Evolutionary conservation across 2,329 filamentous ascomycete genomes (phyloP), one percentile per base, ranked within the genome.

Genomic region (Bipolaris gigantea): DNA sequence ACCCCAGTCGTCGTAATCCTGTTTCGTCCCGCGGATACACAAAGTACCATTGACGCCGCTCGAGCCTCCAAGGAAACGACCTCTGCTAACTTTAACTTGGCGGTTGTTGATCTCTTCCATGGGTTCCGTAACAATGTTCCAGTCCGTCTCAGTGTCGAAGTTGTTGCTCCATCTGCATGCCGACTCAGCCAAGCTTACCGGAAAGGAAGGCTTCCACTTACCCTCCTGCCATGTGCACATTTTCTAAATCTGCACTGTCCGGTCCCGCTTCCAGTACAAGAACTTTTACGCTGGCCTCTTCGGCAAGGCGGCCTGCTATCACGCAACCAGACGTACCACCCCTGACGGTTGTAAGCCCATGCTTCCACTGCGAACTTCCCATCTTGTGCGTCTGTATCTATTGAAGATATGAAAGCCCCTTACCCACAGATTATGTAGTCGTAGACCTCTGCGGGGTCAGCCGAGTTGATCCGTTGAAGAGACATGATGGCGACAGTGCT

Each of bases 1-100:
- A 2, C 69, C 76, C 83, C 83, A 85, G 53, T 85, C 81, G 66
- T 85, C 81, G 18, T 79, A 77, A 53, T 76, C 75, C 40, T 81
- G 79, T 62, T 77, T 79, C 9, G 72, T 74, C 19, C 80, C 80
- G 4, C 79, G 75, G 25, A 82, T 76, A 48, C 78, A 79, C 3
- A 82, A 62, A 1, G 79, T 82, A 2, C 80, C 80, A 53, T 82
- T 83, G 11, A 76, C 73, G 5, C 80, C 79, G 47, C 77, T 80
- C 6, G 73, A 80, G 11, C 80, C 80, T 9, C 80, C 79, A 1
- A 82, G 71, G 51, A 81, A 80, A 45, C 77, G 78, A 32, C 80
- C 80, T 43, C 80, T 72, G 48, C 77, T 81, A 15, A 77, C 72
- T 56, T 81, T 80, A 3, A 82, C 73, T 53, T 77, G 74, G 3